Evolutionary conservation across 2,329 filamentous ascomycete species (phyloP).

Genomic region (Alternaria viburni): DNA sequence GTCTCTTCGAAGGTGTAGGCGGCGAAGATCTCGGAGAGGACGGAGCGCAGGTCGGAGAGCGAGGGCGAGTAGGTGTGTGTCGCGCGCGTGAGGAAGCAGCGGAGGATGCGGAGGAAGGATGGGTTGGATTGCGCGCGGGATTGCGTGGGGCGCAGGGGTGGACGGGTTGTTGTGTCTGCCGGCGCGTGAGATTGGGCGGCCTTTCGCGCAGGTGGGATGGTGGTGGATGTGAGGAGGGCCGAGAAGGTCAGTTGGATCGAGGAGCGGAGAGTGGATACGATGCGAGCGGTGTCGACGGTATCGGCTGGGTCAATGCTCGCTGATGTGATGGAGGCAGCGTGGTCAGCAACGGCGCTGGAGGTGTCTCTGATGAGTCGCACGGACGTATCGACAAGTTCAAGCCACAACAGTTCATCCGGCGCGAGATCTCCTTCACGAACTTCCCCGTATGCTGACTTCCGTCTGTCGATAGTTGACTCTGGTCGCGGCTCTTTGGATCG

Average conservation of each 20-base stretch:
- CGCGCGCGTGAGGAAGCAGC: slow-evolving; percentile 85
- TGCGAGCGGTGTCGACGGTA: slow-evolving; percentile 62
- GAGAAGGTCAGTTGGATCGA: slow-evolving; percentile 92
- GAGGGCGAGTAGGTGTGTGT: slow-evolving; percentile 78
- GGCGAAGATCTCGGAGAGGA: slow-evolving; percentile 88
- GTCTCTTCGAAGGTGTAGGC: slow-evolving; percentile 96
- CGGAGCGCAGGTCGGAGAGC: slow-evolving; percentile 81
- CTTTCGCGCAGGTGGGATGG: slow-evolving; percentile 32
- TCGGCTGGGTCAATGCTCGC: slow-evolving; percentile 23
- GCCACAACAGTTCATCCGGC: slow-evolving; percentile 69
- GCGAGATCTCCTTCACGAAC: slow-evolving; percentile 65
- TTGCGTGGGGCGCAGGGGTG: slow-evolving; percentile 29
- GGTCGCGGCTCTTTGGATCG: slow-evolving; percentile 58
- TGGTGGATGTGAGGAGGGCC: slow-evolving; percentile 76
- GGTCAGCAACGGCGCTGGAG: slow-evolving; percentile 55
- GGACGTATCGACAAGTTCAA: slow-evolving; percentile 68
- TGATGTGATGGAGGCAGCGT: slow-evolving; percentile 37
- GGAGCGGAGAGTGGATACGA: slow-evolving; percentile 72
- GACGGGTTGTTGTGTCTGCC: slow-evolving; percentile 20
- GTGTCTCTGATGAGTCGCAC: slow-evolving; percentile 60
- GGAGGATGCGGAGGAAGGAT: slow-evolving; percentile 86
- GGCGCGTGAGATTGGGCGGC: slow-evolving; percentile 31
- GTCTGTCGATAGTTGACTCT: slow-evolving; percentile 48
- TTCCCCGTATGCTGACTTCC: slow-evolving; percentile 43
- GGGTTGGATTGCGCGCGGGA: slow-evolving; percentile 60